Conservation (phyloP, 2,329 filamentous ascomycete genomes). For the Chaetomiaceae sp. region DNA sequence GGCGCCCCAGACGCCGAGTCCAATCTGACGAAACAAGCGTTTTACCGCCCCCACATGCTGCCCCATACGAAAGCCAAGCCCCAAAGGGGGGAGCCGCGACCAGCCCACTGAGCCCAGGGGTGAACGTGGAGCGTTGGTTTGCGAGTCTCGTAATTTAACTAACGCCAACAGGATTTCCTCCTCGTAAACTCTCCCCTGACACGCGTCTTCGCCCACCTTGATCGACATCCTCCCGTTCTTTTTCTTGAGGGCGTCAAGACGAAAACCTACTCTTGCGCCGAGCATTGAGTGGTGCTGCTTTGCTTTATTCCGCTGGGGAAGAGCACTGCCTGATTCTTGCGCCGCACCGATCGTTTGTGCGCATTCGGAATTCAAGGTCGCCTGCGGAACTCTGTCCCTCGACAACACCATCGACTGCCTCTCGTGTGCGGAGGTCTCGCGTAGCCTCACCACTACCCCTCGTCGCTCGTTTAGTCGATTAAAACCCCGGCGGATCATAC, state of each 20-base stretch:
- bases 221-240: conserved; percentile 11
- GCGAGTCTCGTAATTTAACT: conserved; percentile 28
- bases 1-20: too few species aligned
- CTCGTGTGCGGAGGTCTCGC: not conserved
- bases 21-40: conserved; percentile 6
- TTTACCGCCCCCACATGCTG: not conserved
- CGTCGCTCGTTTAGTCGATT: conserved; percentile 20
- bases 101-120: not conserved
- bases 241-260: conserved; percentile 8
- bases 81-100: conserved; percentile 21
- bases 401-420: not conserved
- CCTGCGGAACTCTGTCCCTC: conserved; percentile 3
- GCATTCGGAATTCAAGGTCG: not conserved
- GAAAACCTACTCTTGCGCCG: not conserved
- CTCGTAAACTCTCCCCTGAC: conserved; percentile 14
- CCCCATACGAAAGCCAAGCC: conserved; percentile 9
- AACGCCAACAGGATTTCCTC: conserved; percentile 26
- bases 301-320: conserved; percentile 2
- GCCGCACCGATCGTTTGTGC: not conserved
- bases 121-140: conserved; percentile 14
- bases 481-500: not conserved
- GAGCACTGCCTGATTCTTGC: conserved; percentile 8
- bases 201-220: conserved; percentile 22
- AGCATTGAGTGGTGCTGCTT: conserved; percentile 14
- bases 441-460: not conserved